Percentiles rank a stretch among this genome's conserved stretches.
Evolutionary conservation across 2,329 filamentous ascomycete species (phyloP).

Genomic region (Fusarium temperatum): DNA sequence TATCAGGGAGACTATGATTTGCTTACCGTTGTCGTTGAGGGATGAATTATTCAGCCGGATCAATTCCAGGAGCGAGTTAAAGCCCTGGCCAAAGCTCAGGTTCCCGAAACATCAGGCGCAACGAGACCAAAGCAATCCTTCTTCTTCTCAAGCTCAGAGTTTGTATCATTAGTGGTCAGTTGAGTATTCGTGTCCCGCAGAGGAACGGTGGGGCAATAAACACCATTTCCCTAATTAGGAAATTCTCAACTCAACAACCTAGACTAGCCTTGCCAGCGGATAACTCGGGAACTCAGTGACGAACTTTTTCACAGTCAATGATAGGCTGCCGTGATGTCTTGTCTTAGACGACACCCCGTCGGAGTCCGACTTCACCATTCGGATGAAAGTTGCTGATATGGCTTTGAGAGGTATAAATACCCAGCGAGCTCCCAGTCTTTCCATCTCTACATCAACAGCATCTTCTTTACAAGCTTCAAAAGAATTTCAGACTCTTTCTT

Average conservation of each 20-base stretch:
- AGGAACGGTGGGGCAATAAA: not conserved
- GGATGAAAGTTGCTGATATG: not conserved
- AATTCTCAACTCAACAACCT: not conserved
- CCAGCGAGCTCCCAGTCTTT: too few relatives aligned
- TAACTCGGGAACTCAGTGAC: not conserved
- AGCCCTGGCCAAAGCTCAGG: accelerated
- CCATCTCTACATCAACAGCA: accelerated
- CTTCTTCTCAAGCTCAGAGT: too few relatives aligned
- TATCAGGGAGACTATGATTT: not conserved
- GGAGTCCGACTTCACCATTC: not conserved
- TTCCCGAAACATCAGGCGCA: not conserved
- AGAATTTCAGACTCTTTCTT: too few relatives aligned
- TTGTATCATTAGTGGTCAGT: not conserved
- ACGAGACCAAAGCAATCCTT: not conserved
- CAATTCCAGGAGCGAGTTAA: not conserved
- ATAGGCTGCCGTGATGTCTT: not conserved
- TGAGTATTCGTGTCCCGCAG: not conserved
- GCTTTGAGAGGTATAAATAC: not conserved
- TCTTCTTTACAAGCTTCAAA: too few relatives aligned
- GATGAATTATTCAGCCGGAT: not conserved
- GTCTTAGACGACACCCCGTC: not conserved
- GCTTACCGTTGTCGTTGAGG: accelerated
- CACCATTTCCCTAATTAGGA: conserved; percentile 19
- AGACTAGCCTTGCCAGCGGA: not conserved
- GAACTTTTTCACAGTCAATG: not conserved